Percentiles rank a stretch among this genome's conserved stretches.
Conservation (phyloP, 805 yeast genomes). For the Metschnikowia colocasiae region DNA sequence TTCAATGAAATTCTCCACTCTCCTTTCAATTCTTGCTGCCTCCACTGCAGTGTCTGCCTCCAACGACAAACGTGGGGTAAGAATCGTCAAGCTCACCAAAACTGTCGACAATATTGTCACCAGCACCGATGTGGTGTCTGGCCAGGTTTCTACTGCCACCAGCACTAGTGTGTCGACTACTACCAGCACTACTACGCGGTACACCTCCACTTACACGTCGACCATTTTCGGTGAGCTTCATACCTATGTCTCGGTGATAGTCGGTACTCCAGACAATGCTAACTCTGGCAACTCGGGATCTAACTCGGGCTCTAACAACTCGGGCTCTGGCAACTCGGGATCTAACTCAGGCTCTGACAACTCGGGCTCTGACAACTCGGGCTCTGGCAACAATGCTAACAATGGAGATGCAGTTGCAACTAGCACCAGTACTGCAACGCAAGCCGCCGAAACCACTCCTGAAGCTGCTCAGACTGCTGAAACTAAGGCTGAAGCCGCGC, state of each 20-base stretch:
- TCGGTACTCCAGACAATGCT: neutral
- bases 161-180: constrained; percentile 28
- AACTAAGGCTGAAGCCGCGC: neutral
- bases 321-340: neutral
- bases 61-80: constrained; percentile 16
- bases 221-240: constrained; percentile 38
- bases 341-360: neutral
- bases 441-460: neutral
- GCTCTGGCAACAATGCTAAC: neutral
- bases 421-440: too few relatives aligned
- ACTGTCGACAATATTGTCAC: constrained; percentile 37
- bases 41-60: constrained; percentile 8
- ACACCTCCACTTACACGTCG: constrained; percentile 43
- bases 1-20: constrained; percentile 12
- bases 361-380: neutral
- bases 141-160: constrained; percentile 28
- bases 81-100: constrained; percentile 31
- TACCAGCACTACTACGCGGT: constrained; percentile 37
- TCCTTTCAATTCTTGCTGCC: constrained; percentile 11
- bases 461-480: constrained; percentile 3
- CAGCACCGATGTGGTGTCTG: constrained; percentile 30
- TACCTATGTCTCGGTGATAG: constrained; percentile 25
- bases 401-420: neutral
- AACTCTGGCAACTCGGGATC: neutral
- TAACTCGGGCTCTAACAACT: neutral